These are phyloP conservation scores for Solidago caesia DNA, from an alignment of 129 eudicot species.

Conservation along the genomic window DNA sequence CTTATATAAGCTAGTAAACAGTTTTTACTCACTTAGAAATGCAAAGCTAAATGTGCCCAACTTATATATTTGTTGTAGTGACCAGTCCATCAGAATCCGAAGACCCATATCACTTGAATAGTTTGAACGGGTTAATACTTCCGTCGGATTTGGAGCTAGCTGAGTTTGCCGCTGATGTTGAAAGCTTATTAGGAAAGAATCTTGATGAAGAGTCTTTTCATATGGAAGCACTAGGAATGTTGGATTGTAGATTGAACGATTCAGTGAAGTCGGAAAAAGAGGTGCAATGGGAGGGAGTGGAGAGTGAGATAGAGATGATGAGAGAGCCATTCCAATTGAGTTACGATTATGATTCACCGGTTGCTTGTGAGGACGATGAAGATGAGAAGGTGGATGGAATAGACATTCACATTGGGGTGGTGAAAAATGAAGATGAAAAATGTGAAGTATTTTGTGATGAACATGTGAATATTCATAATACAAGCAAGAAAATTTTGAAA, in stretches of 20 bases:
- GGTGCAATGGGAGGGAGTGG: neutral
- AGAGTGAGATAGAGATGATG: conserved; percentile 23
- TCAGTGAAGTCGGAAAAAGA: conserved; percentile 40
- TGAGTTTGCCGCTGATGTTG: conserved; percentile 66
- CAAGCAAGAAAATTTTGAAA: conserved; percentile 26
- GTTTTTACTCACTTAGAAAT: neutral
- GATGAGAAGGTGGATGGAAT: conserved; percentile 5
- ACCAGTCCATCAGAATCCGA: neutral
- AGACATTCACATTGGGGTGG: neutral
- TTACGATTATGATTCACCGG: conserved; percentile 42
- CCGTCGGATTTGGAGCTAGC: conserved; percentile 59
- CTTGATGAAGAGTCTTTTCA: conserved; percentile 48
- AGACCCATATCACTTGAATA: conserved; percentile 2
- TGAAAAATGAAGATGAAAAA: conserved; percentile 20
- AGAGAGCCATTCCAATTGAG: conserved; percentile 44
- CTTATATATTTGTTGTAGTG: conserved; percentile 2
- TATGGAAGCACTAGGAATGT: conserved; percentile 43
- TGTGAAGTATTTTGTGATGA: conserved; percentile 10
- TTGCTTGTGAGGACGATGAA: conserved; percentile 36
- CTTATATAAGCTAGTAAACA: too few species aligned
- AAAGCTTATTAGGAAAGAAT: conserved; percentile 44
- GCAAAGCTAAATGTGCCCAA: neutral
- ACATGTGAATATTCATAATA: neutral
- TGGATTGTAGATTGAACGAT: conserved; percentile 30
- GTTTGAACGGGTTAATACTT: conserved; percentile 30